phyloP scores from a whole-genome alignment of 2,329 filamentous ascomycete species.

The Byssothecium circinans region DNA sequence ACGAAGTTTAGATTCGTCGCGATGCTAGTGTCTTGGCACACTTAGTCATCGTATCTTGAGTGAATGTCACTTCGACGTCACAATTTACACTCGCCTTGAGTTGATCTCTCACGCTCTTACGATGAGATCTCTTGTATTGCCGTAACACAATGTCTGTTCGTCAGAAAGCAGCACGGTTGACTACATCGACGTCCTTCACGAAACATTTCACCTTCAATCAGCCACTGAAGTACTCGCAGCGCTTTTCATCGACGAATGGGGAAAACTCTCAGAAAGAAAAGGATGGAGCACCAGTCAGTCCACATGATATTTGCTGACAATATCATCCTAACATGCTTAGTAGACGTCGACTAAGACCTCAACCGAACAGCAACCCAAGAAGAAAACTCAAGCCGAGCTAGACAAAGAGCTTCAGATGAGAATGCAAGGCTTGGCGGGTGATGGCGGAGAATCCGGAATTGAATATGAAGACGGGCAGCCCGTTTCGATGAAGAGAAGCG shows the following conservation, averaged over 20 bases:
- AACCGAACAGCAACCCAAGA: conserved; percentile 23
- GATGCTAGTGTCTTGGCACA: conserved; percentile 5
- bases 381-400: conserved; percentile 63
- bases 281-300: conserved; percentile 10
- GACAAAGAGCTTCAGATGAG: conserved; percentile 69
- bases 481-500: conserved; percentile 71
- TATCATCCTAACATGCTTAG: conserved; percentile 6
- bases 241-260: conserved; percentile 7
- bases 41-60: conserved; percentile 3
- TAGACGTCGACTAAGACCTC: conserved; percentile 13
- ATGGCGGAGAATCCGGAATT: conserved; percentile 69
- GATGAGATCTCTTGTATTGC: neutral
- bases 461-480: conserved; percentile 76
- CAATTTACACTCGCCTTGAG: neutral
- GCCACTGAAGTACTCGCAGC: neutral
- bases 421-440: conserved; percentile 68
- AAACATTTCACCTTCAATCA: neutral
- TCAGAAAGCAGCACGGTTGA: neutral
- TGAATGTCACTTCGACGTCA: conserved; percentile 12
- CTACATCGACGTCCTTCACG: neutral
- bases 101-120: too few relatives aligned
- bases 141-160: neutral
- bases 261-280: neutral
- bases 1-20: conserved; percentile 3
- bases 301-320: conserved; percentile 1